Base-by-base conservation (phyloP, 108 stramenopile species). In the Aurantiochytrium sp. region DNA sequence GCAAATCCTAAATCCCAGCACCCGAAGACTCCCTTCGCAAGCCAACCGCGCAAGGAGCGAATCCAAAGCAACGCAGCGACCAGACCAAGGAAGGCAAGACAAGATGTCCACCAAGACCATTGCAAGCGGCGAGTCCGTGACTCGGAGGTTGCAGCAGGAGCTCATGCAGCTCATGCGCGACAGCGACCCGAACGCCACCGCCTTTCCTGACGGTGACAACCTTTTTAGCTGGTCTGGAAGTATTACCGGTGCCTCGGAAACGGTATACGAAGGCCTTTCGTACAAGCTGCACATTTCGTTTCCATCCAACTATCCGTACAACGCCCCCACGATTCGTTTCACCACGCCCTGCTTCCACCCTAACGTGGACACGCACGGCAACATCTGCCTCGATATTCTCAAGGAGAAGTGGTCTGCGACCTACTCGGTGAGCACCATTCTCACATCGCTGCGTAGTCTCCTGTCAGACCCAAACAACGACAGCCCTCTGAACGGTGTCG, bases 361-460 rank as follows among this genome's bases (percentile, higher is more conserved):
- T 39, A 99, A 99, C 92, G 89, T 94, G 42, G 92, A 92, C 87
- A n/a, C 27, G 85, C 45, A 86, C 55, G 90, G 90, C 12, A 89
- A 90, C 55, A 91, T 93, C 59, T 92, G 92, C 89, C 92, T 99
- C 81, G 99, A 99, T 89, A 99, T 99, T 93, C 94, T 99, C 89
- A 98, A 99, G 87, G 98, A 98, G 91, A 98, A 99, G 89, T 99
- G 98, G 99, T 95, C 95, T 89, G 98, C 99, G 10, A 98, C 98
- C 93, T 98, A 99, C 90, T 97, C 98, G 89, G 97, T 99, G 86
- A 96, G 96, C 55, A 97, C 98, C 39, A 98, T 99, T 89, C 90
- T 99, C 89, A 97, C 97, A 19, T 96, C 96, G 48, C 98, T 99
- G 87, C 99, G 98, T 90, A 96, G 96, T 59, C 91, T 99, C 55